Evolutionary conservation across 164 flowering plant species (phyloP).

Genomic region (Umbellularia californica): DNA sequence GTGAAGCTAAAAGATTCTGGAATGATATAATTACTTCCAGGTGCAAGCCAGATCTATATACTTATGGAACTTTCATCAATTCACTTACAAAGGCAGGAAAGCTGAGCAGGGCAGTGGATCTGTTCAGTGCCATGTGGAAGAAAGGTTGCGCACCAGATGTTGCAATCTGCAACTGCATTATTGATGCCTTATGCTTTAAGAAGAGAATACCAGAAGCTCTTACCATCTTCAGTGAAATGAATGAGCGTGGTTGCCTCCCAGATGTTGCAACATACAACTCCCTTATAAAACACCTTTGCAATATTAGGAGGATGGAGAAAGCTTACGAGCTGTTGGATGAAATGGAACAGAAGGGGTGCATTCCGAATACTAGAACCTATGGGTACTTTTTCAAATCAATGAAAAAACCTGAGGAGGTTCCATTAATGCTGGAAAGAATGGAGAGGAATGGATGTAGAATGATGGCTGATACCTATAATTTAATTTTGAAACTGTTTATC

Average conservation of each 20-base stretch:
- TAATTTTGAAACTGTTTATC: too few relatives aligned
- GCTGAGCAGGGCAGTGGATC: constrained; percentile 47
- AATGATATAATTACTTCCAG: constrained; percentile 46
- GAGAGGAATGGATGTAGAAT: too few relatives aligned
- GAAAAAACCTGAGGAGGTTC: too few relatives aligned
- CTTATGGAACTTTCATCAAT: constrained; percentile 74
- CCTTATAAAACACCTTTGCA: constrained; percentile 78
- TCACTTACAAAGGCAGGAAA: constrained; percentile 72
- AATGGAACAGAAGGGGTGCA: too few relatives aligned
- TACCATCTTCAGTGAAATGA: constrained; percentile 62
- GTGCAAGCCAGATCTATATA: constrained; percentile 57
- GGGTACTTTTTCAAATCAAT: constrained; percentile 7
- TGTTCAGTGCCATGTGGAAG: constrained; percentile 75
- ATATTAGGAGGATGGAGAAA: constrained; percentile 40
- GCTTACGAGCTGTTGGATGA: too few relatives aligned
- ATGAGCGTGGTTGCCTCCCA: constrained; percentile 49
- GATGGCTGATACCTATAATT: too few relatives aligned
- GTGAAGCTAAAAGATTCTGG: too few relatives aligned
- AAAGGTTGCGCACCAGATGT: constrained; percentile 67
- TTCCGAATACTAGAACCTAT: too few relatives aligned
- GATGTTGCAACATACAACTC: constrained; percentile 76
- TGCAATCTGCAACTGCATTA: constrained; percentile 71
- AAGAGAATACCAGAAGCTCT: constrained; percentile 82
- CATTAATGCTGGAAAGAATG: too few relatives aligned
- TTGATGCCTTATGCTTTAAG: constrained; percentile 90